Evolutionary conservation across 73 alveolate species (phyloP).

Genomic region (Tetrahymena thermophila): DNA sequence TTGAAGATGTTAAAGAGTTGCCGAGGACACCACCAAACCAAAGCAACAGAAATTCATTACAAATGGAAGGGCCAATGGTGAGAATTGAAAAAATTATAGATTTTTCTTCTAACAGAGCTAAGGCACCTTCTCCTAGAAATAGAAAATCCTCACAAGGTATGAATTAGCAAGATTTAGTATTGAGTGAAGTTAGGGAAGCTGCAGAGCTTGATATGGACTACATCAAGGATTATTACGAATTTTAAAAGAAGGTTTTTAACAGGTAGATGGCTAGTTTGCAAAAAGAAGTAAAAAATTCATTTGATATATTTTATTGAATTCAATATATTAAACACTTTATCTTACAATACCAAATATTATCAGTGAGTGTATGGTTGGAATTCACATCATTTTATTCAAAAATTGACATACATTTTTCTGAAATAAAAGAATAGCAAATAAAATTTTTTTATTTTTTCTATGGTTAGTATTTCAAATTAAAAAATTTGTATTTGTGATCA

Average conservation of each 20-base stretch:
- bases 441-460: too few relatives aligned
- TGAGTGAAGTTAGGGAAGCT: background rate
- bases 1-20: background rate
- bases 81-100: background rate
- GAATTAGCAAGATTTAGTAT: background rate
- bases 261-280: background rate
- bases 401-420: background rate
- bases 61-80: background rate
- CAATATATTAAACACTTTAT: too few relatives aligned
- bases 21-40: background rate
- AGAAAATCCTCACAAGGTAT: background rate
- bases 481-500: background rate
- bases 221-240: background rate
- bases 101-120: background rate
- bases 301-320: background rate
- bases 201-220: background rate
- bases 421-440: background rate
- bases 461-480: too few relatives aligned
- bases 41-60: background rate
- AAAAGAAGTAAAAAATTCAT: background rate
- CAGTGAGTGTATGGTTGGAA: too few relatives aligned
- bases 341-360: too few relatives aligned
- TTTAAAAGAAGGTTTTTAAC: background rate
- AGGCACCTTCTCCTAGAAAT: background rate
- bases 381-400: background rate